These are phyloP conservation scores for Aphelidium insulamus DNA, from an alignment of 371 early-diverging fungal genomes.

Conservation along the genomic window DNA sequence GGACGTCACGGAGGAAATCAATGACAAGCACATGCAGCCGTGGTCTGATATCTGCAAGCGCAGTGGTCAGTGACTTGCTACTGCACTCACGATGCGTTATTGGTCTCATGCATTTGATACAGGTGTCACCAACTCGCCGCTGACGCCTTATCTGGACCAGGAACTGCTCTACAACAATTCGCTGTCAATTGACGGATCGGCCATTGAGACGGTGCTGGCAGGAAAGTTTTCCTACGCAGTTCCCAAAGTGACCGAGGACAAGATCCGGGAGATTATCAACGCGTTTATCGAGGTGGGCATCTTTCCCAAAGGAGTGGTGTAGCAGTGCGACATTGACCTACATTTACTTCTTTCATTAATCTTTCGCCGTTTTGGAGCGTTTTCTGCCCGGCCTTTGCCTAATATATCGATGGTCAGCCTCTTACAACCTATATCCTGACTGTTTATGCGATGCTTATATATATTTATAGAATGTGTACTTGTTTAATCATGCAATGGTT, in stretches of 20 bases:
- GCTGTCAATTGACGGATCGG: constrained; percentile 50
- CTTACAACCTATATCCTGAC: too few species aligned
- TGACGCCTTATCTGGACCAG: constrained; percentile 82
- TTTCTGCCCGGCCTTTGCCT: too few species aligned
- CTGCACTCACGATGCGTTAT: constrained; percentile 28
- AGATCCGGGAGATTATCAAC: constrained; percentile 38
- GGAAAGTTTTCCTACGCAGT: constrained; percentile 44
- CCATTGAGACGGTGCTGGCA: constrained; percentile 38
- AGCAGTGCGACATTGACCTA: too few species aligned
- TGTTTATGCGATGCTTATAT: too few species aligned
- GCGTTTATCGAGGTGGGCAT: constrained; percentile 28
- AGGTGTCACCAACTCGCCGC: constrained; percentile 51
- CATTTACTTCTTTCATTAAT: too few species aligned
- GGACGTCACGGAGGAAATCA: constrained; percentile 64
- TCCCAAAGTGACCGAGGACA: constrained; percentile 35
- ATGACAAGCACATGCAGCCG: constrained; percentile 67
- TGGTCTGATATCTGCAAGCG: constrained; percentile 37
- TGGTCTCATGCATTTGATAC: constrained; percentile 26
- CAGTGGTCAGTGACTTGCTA: too few species aligned
- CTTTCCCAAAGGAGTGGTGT: constrained; percentile 64
- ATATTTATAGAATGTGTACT: too few species aligned
- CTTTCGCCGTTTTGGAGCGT: too few species aligned
- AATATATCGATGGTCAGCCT: too few species aligned
- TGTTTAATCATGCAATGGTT: too few species aligned
- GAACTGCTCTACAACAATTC: constrained; percentile 64